Percentiles rank a stretch among this genome's conserved stretches.
phyloP scores from a whole-genome alignment of 1,139 yeast genomes.

The Scheffersomyces quercinus region DNA sequence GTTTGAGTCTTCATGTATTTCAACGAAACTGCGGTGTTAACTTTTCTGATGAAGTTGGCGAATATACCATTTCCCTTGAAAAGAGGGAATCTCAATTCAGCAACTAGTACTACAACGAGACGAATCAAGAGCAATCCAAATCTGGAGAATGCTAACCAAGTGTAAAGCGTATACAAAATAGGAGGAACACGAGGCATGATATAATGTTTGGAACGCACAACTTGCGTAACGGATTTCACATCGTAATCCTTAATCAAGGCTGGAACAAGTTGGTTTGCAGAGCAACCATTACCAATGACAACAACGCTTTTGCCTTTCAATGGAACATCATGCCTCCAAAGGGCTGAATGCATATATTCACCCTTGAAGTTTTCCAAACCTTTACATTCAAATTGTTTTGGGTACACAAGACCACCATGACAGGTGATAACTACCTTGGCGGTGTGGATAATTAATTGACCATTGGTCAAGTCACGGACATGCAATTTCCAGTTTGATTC shows the following conservation, averaged over 20 bases:
- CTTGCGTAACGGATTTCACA: constrained; percentile 33
- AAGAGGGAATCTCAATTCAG: constrained; percentile 40
- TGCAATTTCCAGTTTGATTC: constrained; percentile 38
- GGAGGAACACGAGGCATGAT: constrained; percentile 42
- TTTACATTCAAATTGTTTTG: constrained; percentile 27
- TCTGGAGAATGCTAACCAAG: constrained; percentile 24
- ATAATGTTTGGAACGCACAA: constrained; percentile 40
- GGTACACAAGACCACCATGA: constrained; percentile 42
- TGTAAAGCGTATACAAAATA: constrained; percentile 21
- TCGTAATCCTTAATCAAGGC: constrained; percentile 29
- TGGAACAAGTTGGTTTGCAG: constrained; percentile 23
- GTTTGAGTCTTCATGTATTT: constrained; percentile 31
- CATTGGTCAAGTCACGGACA: constrained; percentile 36
- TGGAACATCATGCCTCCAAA: constrained; percentile 45
- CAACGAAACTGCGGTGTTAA: constrained; percentile 19
- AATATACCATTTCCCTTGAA: constrained; percentile 32
- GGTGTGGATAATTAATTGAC: constrained; percentile 23
- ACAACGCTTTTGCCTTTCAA: constrained; percentile 26
- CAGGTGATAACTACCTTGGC: constrained; percentile 34
- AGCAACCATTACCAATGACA: constrained; percentile 26
- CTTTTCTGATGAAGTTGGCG: constrained; percentile 28
- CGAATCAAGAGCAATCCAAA: constrained; percentile 30
- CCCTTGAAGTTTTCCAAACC: constrained; percentile 49
- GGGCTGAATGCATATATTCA: constrained; percentile 47
- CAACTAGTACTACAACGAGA: constrained; percentile 26